Evolutionary conservation across 352 stramenopile species (phyloP).

Genomic region (Phytophthora ohioensis): DNA sequence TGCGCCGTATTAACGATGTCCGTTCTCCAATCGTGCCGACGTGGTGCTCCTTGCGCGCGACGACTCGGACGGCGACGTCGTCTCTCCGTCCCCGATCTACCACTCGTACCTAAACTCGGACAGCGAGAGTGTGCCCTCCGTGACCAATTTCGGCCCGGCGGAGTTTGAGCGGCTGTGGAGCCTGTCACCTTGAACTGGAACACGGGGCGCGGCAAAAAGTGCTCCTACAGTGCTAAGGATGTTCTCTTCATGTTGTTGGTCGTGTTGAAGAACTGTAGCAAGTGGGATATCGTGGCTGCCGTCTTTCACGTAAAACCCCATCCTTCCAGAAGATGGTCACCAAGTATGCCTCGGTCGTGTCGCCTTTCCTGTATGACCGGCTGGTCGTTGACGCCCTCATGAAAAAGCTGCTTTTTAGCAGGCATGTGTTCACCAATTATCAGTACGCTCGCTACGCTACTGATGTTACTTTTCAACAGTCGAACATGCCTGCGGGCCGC

Average conservation of each 20-base stretch:
- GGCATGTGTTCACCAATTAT: neutral
- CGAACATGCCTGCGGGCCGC: neutral
- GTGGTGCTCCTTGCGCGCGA: no score
- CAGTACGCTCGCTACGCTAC: constrained; percentile 1
- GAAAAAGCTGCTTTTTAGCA: neutral
- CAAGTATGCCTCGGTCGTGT: neutral
- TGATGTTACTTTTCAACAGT: constrained; percentile 13
- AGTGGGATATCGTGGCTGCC: neutral
- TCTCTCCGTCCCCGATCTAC: no score
- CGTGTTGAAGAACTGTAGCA: constrained; percentile 6
- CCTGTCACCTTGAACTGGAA: neutral
- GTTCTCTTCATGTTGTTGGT: constrained; percentile 6
- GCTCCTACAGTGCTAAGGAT: neutral
- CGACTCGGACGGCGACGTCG: no score
- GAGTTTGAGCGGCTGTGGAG: no score
- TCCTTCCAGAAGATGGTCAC: constrained; percentile 10
- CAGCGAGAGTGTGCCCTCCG: no score
- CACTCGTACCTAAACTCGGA: no score
- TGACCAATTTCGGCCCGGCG: no score
- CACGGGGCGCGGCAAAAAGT: neutral
- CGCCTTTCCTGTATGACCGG: neutral
- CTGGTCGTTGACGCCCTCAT: neutral
- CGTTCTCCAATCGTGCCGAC: no score
- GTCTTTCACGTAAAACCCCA: neutral
- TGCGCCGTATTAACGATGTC: no score